Base-by-base conservation (phyloP, 2,329 filamentous ascomycete species). In the Penicillium corylophilum region DNA sequence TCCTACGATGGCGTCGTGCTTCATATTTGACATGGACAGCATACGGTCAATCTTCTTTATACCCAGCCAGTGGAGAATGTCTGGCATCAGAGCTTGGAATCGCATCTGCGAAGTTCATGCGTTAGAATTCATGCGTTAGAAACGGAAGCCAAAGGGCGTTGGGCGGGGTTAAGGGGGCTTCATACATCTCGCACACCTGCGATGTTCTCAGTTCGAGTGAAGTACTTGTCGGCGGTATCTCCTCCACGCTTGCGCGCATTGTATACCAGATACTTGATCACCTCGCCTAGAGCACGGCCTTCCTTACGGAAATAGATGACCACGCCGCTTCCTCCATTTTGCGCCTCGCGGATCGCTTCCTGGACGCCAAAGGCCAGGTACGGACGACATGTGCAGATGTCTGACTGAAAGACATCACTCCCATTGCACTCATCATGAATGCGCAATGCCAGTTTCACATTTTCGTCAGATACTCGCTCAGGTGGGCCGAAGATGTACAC, bases 291-390 rank as follows among this genome's bases (percentile, higher is more conserved):
- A 33, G 93, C 94, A 61, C 94, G 84, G 28, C 94, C 94, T 77
- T 99, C 94, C 72, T 99, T 99, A 62, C 94, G 86, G 83, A 97
- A 99, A 72, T 99, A 99, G 70, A 97, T 96, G 48, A 97, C 94
- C 20, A 96, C 90, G 50, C 93, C 93, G 63, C 88, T 93, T 43
- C 93, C 93, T 47, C 93, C 93, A 50, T 88, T 90, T 70, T 97
- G 94, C 10, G 94, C 94, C 74, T 97, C 91, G 67, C 95, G 96
- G 62, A 99, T 93, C 12, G 94, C 94, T 73, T 99, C 94, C 67
- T 96, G 91, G 55, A 99, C 95, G 55, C 94, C 94, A 69, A 95
- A 97, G 67, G 95, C 95, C 51, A 97, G 84, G 70, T 97, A 97
- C 15, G 94, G 94, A 28, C 75, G 70, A 50, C 93, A 97, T 10